These are phyloP conservation scores for Ampelomyces quisqualis DNA, from an alignment of 2,329 filamentous ascomycete species.

Conservation along the genomic window DNA sequence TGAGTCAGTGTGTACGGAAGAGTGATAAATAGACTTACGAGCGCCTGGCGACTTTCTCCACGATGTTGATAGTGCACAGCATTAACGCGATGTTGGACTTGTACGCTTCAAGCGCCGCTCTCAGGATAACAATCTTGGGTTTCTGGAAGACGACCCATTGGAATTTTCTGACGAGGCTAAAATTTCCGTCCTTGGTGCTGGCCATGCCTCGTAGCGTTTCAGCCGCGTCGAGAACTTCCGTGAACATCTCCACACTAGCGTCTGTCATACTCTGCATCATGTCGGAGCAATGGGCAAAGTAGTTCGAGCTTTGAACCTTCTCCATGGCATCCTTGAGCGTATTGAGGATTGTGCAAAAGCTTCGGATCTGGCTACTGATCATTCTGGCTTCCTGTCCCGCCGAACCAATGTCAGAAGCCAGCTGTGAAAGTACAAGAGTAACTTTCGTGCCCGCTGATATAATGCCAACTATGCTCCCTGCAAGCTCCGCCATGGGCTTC, in stretches of 20 bases:
- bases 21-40: constrained; percentile 5
- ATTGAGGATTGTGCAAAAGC: constrained; percentile 21
- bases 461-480: constrained; percentile 27
- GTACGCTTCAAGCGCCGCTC: constrained; percentile 25
- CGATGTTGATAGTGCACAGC: constrained; percentile 23
- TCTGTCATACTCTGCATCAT: constrained; percentile 21
- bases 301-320: constrained; percentile 15
- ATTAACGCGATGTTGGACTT: constrained; percentile 24
- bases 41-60: constrained; percentile 18
- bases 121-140: constrained; percentile 17
- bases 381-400: constrained; percentile 24
- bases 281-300: constrained; percentile 19
- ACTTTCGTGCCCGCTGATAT: constrained; percentile 26
- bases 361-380: constrained; percentile 21
- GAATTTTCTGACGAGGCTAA: constrained; percentile 12
- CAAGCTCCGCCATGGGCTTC: constrained; percentile 22
- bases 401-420: constrained; percentile 22
- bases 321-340: constrained; percentile 17
- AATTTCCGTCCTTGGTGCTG: constrained; percentile 18
- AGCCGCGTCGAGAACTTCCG: constrained; percentile 19
- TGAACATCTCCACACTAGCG: constrained; percentile 23
- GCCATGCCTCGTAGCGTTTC: constrained; percentile 11
- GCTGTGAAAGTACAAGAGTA: constrained; percentile 21
- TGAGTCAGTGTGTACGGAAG: not conserved
- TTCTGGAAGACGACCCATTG: constrained; percentile 26